phyloP scores from a whole-genome alignment of 2,329 filamentous ascomycete genomes.

The Xylaria sp. region DNA sequence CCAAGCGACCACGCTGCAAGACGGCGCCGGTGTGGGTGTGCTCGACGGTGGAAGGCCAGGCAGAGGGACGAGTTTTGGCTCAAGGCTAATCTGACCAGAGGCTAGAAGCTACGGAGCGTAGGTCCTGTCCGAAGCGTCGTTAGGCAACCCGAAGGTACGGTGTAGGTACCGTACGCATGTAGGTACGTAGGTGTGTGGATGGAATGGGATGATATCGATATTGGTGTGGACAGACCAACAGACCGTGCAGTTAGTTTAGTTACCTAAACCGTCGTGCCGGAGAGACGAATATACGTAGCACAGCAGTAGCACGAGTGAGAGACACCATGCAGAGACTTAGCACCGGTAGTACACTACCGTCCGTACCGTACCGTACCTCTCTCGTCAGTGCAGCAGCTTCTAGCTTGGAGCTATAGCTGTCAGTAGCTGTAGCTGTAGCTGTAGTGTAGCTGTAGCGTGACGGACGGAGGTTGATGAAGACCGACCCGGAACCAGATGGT shows the following conservation, averaged over 20 bases:
- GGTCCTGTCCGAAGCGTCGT: conserved; percentile 20
- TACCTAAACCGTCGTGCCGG: conserved; percentile 17
- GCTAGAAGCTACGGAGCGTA: conserved; percentile 14
- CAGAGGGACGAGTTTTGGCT: conserved; percentile 18
- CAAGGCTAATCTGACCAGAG: conserved; percentile 5
- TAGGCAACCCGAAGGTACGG: conserved; percentile 26
- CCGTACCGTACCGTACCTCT: background rate
- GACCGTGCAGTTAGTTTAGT: conserved; percentile 7
- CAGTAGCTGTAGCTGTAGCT: conserved; percentile 15
- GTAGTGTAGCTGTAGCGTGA: conserved; percentile 19
- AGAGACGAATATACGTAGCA: conserved; percentile 15
- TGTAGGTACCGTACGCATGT: conserved; percentile 18
- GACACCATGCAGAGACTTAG: background rate
- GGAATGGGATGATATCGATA: conserved; percentile 28
- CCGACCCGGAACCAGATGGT: conserved; percentile 19
- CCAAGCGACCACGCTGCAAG: conserved; percentile 44
- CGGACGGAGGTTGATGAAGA: conserved; percentile 25
- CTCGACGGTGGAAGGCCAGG: conserved; percentile 27
- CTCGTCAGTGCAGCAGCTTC: background rate
- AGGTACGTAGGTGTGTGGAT: conserved; percentile 9
- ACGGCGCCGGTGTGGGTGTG: conserved; percentile 36
- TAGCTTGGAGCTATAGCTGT: conserved; percentile 6
- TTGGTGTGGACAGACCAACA: conserved; percentile 20
- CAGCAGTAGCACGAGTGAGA: background rate
- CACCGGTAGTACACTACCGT: background rate